Conservation (phyloP, 1,284 basidiomycete genomes). For the Porodaedalea pini region DNA sequence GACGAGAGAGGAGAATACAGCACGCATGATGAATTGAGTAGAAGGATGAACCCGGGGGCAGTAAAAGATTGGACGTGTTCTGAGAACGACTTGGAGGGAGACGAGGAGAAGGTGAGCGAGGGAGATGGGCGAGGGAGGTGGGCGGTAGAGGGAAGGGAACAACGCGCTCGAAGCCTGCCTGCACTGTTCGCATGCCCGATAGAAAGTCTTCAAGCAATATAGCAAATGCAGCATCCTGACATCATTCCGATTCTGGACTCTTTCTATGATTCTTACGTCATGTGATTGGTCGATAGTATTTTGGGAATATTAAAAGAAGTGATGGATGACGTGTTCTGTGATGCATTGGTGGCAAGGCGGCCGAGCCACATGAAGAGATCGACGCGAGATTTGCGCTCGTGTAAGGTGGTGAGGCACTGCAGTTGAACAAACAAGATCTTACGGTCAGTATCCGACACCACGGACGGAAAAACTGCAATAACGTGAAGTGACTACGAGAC, state of each 20-base stretch:
- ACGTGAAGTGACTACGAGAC: no score
- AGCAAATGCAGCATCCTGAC: neutral
- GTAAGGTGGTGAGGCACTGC: no score
- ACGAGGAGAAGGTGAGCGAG: neutral
- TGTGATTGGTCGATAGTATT: neutral
- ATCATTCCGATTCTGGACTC: neutral
- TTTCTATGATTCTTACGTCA: no score
- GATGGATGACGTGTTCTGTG: neutral
- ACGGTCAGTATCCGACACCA: no score
- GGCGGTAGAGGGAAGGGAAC: neutral
- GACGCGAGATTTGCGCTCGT: no score
- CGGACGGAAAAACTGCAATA: no score
- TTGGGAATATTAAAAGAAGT: neutral
- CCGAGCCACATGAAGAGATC: no score
- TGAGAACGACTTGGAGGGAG: neutral
- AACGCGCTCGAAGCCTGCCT: neutral
- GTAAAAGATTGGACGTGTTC: slow-evolving; percentile 1
- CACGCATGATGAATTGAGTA: neutral
- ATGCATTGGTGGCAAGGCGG: no score
- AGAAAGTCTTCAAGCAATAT: neutral
- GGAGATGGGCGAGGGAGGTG: neutral
- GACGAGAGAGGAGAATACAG: neutral
- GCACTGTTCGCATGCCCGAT: neutral
- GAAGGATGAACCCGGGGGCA: neutral
- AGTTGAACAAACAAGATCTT: no score